These are phyloP conservation scores for Chaetoceros muelleri DNA, from an alignment of 108 stramenopile genomes.

Conservation along the genomic window DNA sequence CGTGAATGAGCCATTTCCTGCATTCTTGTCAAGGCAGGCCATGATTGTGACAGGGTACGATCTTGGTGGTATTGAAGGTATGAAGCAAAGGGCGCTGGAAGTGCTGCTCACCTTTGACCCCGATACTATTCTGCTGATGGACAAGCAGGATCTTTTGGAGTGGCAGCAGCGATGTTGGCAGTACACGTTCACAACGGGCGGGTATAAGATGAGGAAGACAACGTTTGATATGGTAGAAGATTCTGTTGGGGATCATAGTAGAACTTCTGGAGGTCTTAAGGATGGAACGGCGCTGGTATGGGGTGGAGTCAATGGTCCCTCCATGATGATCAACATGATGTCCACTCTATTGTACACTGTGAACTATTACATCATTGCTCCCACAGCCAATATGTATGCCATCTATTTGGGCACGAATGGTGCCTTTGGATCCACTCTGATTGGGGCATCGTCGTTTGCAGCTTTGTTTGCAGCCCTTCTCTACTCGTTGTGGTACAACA, in stretches of 20 bases:
- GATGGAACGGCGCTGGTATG: neutral
- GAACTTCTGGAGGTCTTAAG: constrained; percentile 5
- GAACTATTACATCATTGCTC: constrained; percentile 63
- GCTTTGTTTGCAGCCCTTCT: constrained; percentile 51
- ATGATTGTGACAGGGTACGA: constrained; percentile 37
- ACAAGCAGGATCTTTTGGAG: constrained; percentile 15
- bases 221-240: neutral
- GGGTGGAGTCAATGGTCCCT: constrained; percentile 22
- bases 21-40: constrained; percentile 35
- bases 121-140: constrained; percentile 27
- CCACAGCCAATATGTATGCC: constrained; percentile 48
- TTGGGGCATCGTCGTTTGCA: constrained; percentile 51
- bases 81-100: constrained; percentile 27
- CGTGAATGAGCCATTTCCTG: constrained; percentile 34
- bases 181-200: constrained; percentile 4
- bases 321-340: constrained; percentile 44
- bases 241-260: neutral
- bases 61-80: constrained; percentile 40
- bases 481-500: constrained; percentile 55
- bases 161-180: neutral
- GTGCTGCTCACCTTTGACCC: constrained; percentile 35
- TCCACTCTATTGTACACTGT: constrained; percentile 53
- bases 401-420: constrained; percentile 19
- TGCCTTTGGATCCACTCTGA: constrained; percentile 40
- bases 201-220: neutral